Evolutionary conservation across 2,329 filamentous ascomycete genomes (phyloP).

Genomic region (Alternaria ventricosa): DNA sequence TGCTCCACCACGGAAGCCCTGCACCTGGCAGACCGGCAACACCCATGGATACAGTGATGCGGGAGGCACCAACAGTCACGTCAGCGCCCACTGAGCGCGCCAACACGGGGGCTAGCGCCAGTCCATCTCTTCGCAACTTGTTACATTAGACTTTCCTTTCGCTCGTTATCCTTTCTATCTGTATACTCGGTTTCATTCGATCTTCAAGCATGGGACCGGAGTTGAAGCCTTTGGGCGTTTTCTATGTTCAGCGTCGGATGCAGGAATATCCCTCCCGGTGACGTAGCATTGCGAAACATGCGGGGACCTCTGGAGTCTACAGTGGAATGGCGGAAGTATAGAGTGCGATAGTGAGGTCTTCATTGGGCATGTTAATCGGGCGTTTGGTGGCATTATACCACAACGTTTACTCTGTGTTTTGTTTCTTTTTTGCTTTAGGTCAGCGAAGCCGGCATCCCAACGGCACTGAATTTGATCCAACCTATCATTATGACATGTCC

Average conservation of each 20-base stretch:
- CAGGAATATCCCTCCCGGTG: slow-evolving; percentile 2
- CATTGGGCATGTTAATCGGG: slow-evolving; percentile 25
- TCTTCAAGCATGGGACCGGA: slow-evolving; percentile 26
- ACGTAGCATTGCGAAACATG: slow-evolving; percentile 17
- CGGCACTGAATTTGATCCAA: background rate
- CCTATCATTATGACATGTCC: background rate
- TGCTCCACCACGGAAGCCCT: slow-evolving; percentile 42
- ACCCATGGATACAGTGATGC: slow-evolving; percentile 44
- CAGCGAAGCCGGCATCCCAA: background rate
- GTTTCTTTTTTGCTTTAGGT: slow-evolving; percentile 13
- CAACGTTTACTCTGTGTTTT: slow-evolving; percentile 25
- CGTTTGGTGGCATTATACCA: slow-evolving; percentile 42
- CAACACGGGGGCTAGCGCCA: slow-evolving; percentile 53
- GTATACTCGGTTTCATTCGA: background rate
- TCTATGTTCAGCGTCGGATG: slow-evolving; percentile 29
- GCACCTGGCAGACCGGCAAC: slow-evolving; percentile 42
- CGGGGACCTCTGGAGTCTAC: background rate
- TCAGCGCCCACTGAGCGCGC: slow-evolving; percentile 37
- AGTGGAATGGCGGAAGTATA: slow-evolving; percentile 12
- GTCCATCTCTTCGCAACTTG: slow-evolving; percentile 56
- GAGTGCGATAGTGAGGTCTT: slow-evolving; percentile 11
- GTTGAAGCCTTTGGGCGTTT: slow-evolving; percentile 23
- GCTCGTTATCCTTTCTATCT: slow-evolving; percentile 7
- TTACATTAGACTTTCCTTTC: slow-evolving; percentile 47
- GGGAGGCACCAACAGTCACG: slow-evolving; percentile 36